Conservation (phyloP, 2,329 filamentous ascomycete species). For the Dothiorella sarmentorum region DNA sequence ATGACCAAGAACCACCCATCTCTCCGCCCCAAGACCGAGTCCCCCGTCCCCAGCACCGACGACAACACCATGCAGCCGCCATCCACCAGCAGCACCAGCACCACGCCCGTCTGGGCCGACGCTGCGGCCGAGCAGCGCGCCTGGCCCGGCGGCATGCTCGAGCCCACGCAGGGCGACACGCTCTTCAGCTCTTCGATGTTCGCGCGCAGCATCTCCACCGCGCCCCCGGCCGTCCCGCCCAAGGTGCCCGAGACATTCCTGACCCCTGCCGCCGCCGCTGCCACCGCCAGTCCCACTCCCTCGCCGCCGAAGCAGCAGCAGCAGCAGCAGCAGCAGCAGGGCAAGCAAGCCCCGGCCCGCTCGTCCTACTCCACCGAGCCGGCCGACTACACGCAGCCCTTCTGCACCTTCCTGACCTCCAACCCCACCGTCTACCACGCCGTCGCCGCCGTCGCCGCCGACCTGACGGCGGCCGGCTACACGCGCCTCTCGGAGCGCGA, state of each 20-base stretch:
- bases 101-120: not conserved
- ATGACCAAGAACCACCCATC: conserved; percentile 40
- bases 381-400: conserved; percentile 69
- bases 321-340: not conserved
- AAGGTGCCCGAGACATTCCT: conserved; percentile 28
- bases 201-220: conserved; percentile 20
- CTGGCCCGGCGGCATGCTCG: conserved; percentile 24
- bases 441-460: conserved; percentile 71
- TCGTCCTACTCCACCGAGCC: conserved; percentile 27
- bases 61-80: conserved; percentile 23
- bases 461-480: conserved; percentile 71
- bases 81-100: conserved; percentile 9
- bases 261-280: not conserved
- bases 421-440: conserved; percentile 95
- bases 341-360: conserved; percentile 14
- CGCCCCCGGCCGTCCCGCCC: conserved; percentile 36
- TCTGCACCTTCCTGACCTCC: conserved; percentile 79
- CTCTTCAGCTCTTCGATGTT: conserved; percentile 23
- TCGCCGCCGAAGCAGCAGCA: too few relatives aligned
- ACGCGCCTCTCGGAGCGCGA: conserved; percentile 75
- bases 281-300: not conserved
- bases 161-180: conserved; percentile 12
- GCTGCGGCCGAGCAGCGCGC: not conserved
- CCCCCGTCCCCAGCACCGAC: conserved; percentile 17
- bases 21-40: conserved; percentile 34